These are phyloP conservation scores for Teunomyces tritomae DNA, from an alignment of 805 yeast species.

Conservation along the genomic window DNA sequence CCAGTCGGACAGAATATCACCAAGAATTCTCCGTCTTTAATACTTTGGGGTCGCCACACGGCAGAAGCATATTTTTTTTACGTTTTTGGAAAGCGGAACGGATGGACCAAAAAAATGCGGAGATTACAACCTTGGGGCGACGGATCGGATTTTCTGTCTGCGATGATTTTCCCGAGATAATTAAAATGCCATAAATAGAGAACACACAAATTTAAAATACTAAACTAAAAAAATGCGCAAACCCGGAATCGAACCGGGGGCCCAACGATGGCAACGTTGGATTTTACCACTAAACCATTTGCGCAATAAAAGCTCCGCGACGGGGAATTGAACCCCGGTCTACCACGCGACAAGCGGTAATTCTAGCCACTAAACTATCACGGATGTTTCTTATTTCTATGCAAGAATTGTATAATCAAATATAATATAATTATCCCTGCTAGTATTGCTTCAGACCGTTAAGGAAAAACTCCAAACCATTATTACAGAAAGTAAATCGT, in stretches of 20 bases:
- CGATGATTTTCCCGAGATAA: not conserved
- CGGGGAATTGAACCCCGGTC: slow-evolving; percentile 7
- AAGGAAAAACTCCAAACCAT: too few species aligned
- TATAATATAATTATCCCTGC: too few species aligned
- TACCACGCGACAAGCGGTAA: slow-evolving; percentile 7
- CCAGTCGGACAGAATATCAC: not conserved
- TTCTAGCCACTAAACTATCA: slow-evolving; percentile 6
- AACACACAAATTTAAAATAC: not conserved
- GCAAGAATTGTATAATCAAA: too few species aligned
- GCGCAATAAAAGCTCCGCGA: slow-evolving; percentile 2
- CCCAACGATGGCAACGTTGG: slow-evolving; percentile 7
- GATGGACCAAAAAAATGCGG: not conserved
- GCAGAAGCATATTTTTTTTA: not conserved
- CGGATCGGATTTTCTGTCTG: not conserved
- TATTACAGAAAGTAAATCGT: too few species aligned
- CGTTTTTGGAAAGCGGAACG: not conserved
- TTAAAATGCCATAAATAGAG: not conserved
- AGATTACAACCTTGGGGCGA: not conserved
- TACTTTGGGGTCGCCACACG: not conserved
- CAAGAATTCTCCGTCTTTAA: not conserved
- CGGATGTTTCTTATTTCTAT: not conserved
- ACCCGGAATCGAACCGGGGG: slow-evolving; percentile 12
- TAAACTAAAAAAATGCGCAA: slow-evolving; percentile 6
- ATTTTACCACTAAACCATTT: slow-evolving; percentile 6
- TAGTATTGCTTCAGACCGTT: too few species aligned